Base-by-base conservation (phyloP, 345 rosid species). In the Eucalyptus dawsonii region DNA sequence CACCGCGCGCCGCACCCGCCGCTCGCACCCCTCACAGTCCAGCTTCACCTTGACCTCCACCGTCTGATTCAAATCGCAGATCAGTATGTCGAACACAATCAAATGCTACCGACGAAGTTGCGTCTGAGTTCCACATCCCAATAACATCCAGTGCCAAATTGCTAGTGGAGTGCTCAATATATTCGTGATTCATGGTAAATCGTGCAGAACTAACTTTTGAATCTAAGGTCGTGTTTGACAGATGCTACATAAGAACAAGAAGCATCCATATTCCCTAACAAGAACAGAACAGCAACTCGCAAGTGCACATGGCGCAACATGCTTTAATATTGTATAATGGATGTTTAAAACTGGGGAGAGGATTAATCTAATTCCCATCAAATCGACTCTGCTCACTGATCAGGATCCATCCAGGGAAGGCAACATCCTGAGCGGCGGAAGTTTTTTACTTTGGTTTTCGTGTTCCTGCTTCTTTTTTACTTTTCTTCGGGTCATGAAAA, bases 21-120 rank as follows among this genome's bases (percentile, higher is more conserved):
- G 93, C 92, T 98, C 99, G 88, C 99, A 98, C 87, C 99, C 99
- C 90, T 98, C 99, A 88, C 99, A 98, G 93, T 98, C 99, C 89
- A 98, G 95, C 83, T 93, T 90, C 53, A 97, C 97, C 89, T 96
- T 98, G 45, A 98, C 91, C 93, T 98, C 99, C 93, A 98, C 99
- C 91, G 99, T 98, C 99, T 96, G 96, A 90, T 89, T 86, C 88
- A 5, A 22, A 83, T 25, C 54, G 60, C 34, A 60, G 83, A 21
- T 76, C 47, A 76, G 83, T 76, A 76, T 19, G 17, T 65, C 0
- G 21, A 65, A 65, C 40, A 8, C 40, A 8, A 65, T 65, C 40
- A n/a, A 65, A 65, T 4, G 76, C 40, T 15, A 65, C 21, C 37
- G 76, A n/a, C 24, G 45, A 37, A 37, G 83, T 19, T 5, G 45